Conservation (phyloP, 176 grass and related monocot species). For the Oryza glumipatula region DNA sequence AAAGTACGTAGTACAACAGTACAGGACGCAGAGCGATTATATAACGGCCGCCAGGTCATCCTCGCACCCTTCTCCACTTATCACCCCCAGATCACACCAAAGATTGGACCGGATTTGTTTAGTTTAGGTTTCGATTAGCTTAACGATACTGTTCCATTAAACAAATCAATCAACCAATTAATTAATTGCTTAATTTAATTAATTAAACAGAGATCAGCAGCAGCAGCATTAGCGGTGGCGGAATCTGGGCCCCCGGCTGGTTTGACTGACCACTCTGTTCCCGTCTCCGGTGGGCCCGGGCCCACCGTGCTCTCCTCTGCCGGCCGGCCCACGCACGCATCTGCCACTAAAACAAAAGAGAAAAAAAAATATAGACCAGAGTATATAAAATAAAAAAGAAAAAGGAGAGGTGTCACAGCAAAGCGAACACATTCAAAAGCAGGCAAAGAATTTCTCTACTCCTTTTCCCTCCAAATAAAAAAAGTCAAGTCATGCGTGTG, state of each 20-base stretch:
- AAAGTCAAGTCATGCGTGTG: background rate
- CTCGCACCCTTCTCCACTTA: background rate
- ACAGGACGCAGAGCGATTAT: background rate
- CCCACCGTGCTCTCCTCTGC: background rate
- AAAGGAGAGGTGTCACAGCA: background rate
- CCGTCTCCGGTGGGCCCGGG: background rate
- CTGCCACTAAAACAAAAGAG: background rate
- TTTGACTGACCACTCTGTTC: background rate
- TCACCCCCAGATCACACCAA: background rate
- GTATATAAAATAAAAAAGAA: no score
- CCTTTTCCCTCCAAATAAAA: background rate
- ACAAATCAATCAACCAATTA: background rate
- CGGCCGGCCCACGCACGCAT: background rate
- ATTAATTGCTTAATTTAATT: no score
- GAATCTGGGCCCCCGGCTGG: background rate
- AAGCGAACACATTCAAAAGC: background rate
- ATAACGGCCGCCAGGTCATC: background rate
- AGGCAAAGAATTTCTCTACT: background rate
- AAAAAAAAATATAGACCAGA: background rate
- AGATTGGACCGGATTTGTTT: background rate
- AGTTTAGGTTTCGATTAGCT: background rate
- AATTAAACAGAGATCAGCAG: background rate
- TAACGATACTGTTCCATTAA: background rate
- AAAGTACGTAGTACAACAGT: background rate
- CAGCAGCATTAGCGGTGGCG: background rate